Base-by-base conservation (phyloP, 257 asterid species). In the Fraxinus pennsylvanica region DNA sequence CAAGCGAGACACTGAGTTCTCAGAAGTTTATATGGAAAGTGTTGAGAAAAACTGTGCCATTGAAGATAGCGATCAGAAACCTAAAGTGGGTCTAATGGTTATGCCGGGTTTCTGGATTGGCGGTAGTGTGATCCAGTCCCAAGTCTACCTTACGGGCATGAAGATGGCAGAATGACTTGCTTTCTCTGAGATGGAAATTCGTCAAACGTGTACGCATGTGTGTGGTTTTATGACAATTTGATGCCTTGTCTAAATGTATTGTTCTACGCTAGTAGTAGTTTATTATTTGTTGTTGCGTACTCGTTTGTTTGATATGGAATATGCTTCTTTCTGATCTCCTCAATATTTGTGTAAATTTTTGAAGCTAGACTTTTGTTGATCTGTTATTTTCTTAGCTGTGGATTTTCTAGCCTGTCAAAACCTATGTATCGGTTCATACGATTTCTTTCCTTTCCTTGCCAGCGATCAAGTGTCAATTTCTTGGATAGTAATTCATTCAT, bases 41-140 rank as follows among this genome's bases (percentile, higher is more conserved):
- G 96, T 93, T 0, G 92, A 93, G 83, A 86, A 96, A 36, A 85
- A 92, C 50, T 90, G 90, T 36, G 69, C 81, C 30, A 39, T 86
- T 54, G 94, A 92, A 50, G 97, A 91, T 27, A 78, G 77, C 14
- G 87, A 92, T 75, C 82, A 89, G 84, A 96, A 90, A 81, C 98
- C 99, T 25, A 25, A 25, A 25, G 27, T 25, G 27, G 27, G 27
- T 25, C 27, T 25, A 25, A 25, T 25, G 27, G 97, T 96, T 6
- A 93, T 92, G 97, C 99, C 99, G 1, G 99, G 99, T 9, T 96
- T 96, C 78, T 93, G 97, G 97, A 90, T 92, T 54, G 92, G 92
- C n/a, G 98, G 97, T 74, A 89, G 90, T 71, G 90, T 90, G 77
- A 91, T 96, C 79, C 98, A 89, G 81, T 81, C 97, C 81, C 96